phyloP scores from a whole-genome alignment of 1,284 basidiomycete species.

The Ganoderma multipileum region DNA sequence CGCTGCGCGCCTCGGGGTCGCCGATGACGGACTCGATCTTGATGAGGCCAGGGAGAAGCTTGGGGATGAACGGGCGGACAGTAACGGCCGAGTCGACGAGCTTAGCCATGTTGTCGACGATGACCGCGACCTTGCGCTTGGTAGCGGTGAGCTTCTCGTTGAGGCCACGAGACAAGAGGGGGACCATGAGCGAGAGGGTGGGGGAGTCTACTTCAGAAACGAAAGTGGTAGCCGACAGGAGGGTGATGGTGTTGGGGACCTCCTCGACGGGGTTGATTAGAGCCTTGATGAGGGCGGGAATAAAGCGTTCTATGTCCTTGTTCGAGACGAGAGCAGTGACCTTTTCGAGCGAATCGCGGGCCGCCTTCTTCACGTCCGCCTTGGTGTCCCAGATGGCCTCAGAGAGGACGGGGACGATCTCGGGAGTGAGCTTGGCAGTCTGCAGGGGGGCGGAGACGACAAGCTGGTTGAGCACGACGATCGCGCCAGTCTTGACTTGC shows the following conservation, averaged over 20 bases:
- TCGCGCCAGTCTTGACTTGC: slow-evolving; percentile 96
- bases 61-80: slow-evolving; percentile 96
- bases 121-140: slow-evolving; percentile 97
- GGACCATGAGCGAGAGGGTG: slow-evolving; percentile 99
- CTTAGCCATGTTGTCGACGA: slow-evolving; percentile 98
- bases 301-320: slow-evolving; percentile 99
- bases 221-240: slow-evolving; percentile 99
- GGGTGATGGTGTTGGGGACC: slow-evolving; percentile 94
- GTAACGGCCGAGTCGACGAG: slow-evolving; percentile 95
- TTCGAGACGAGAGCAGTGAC: slow-evolving; percentile 94
- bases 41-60: slow-evolving; percentile 92
- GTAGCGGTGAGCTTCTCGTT: slow-evolving; percentile 94
- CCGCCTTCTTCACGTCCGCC: slow-evolving; percentile 99
- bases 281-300: slow-evolving; percentile 97
- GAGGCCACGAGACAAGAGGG: slow-evolving; percentile 95
- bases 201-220: slow-evolving; percentile 99
- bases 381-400: slow-evolving; percentile 99
- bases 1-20: slow-evolving; percentile 94
- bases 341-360: slow-evolving; percentile 94
- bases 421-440: slow-evolving; percentile 92
- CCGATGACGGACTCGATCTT: slow-evolving; percentile 93
- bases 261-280: slow-evolving; percentile 99
- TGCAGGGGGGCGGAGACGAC: slow-evolving; percentile 86
- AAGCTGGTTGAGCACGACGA: slow-evolving; percentile 90
- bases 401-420: slow-evolving; percentile 94